A percentile compares a stretch with the other conserved stretches of the same genome.
Evolutionary conservation across 2,329 filamentous ascomycete species (phyloP).

Genomic region (Sporothrix mexicana): DNA sequence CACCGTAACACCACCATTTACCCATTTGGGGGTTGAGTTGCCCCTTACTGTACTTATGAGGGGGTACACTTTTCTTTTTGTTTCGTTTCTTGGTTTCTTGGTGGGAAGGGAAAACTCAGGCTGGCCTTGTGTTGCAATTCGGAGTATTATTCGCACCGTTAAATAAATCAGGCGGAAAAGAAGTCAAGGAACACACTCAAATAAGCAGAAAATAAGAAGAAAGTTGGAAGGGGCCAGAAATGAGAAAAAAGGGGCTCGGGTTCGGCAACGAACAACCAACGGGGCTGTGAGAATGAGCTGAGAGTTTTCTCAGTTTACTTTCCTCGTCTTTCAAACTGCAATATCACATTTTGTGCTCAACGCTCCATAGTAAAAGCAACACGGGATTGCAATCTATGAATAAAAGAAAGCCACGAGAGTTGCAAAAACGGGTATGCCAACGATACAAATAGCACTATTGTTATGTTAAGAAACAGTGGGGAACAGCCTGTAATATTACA

Average conservation of each 20-base stretch:
- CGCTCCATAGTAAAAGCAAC: constrained; percentile 9
- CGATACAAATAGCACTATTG: constrained; percentile 23
- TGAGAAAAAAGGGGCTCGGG: neutral
- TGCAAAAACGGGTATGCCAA: neutral
- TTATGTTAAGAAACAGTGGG: neutral
- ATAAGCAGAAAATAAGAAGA: neutral
- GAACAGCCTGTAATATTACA: constrained; percentile 10
- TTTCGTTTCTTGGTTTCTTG: too few relatives aligned
- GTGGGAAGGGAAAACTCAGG: neutral
- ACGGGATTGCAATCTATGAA: constrained; percentile 15
- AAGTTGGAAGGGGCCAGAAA: neutral
- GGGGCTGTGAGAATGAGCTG: neutral
- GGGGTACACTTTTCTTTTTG: neutral
- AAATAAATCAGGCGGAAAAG: neutral
- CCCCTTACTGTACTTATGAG: neutral
- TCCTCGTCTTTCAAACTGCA: neutral
- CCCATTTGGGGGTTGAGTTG: neutral
- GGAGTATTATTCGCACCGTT: constrained; percentile 17
- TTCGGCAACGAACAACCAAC: constrained; percentile 8
- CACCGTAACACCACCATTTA: neutral
- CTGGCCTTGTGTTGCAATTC: constrained; percentile 20
- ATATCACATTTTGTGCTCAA: neutral
- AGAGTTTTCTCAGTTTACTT: neutral
- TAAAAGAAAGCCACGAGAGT: neutral
- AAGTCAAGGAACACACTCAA: too few relatives aligned